phyloP scores from a whole-genome alignment of 805 yeast genomes.

The Lipomyces anomalus region DNA sequence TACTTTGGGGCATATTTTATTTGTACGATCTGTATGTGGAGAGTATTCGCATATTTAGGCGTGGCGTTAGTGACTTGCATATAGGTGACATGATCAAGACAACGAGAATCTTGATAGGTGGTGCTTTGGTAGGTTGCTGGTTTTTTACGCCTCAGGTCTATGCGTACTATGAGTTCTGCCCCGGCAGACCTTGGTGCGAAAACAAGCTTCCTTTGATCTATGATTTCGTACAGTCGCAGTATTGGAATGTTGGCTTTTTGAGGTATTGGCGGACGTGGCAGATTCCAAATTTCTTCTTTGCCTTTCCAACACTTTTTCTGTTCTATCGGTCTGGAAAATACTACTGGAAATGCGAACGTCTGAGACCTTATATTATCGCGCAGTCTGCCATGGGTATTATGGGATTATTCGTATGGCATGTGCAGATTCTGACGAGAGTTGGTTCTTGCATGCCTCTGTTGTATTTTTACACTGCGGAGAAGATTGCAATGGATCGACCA shows the following conservation, averaged over 20 bases:
- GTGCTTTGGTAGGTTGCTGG: slow-evolving; percentile 46
- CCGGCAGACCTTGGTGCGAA: slow-evolving; percentile 77
- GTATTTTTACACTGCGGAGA: slow-evolving; percentile 61
- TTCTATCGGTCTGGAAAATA: slow-evolving; percentile 29
- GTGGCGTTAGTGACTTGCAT: slow-evolving; percentile 1
- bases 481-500: slow-evolving; percentile 17
- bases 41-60: neutral
- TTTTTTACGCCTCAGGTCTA: slow-evolving; percentile 44
- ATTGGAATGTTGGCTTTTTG: slow-evolving; percentile 83
- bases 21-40: slow-evolving; percentile 48
- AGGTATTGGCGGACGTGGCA: slow-evolving; percentile 78
- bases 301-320: slow-evolving; percentile 57
- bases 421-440: slow-evolving; percentile 78
- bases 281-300: slow-evolving; percentile 75
- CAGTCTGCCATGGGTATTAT: slow-evolving; percentile 41
- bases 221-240: slow-evolving; percentile 64
- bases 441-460: slow-evolving; percentile 70
- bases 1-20: slow-evolving; percentile 65
- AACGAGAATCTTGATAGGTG: slow-evolving; percentile 42
- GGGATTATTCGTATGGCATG: slow-evolving; percentile 63
- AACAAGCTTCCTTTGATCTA: slow-evolving; percentile 53
- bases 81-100: slow-evolving; percentile 1
- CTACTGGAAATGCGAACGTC: slow-evolving; percentile 25
- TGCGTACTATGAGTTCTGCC: slow-evolving; percentile 62
- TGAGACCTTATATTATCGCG: slow-evolving; percentile 39